phyloP scores from a whole-genome alignment of 805 yeast genomes.

The Danielia reshetovae region DNA sequence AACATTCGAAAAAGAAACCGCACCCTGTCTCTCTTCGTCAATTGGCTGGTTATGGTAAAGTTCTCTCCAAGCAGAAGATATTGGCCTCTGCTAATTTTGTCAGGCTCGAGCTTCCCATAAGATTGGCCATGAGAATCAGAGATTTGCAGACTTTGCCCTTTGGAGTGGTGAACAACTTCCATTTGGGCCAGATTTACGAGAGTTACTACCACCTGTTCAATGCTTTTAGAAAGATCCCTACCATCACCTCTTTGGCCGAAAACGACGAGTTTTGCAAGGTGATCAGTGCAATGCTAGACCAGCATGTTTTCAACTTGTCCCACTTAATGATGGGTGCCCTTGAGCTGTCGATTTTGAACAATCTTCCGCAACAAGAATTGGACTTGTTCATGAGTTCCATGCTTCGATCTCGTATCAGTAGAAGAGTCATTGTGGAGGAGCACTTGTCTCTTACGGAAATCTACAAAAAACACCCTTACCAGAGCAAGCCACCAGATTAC shows the following conservation, averaged over 20 bases:
- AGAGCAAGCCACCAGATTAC: constrained; percentile 49
- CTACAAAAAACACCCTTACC: constrained; percentile 46
- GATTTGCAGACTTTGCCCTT: constrained; percentile 82
- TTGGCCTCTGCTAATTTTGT: constrained; percentile 86
- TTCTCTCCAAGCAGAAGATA: constrained; percentile 70
- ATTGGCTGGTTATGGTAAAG: constrained; percentile 83
- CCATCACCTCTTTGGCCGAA: constrained; percentile 65
- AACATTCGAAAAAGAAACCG: constrained; percentile 62
- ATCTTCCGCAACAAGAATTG: constrained; percentile 57
- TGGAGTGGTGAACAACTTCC: constrained; percentile 79
- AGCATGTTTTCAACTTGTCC: constrained; percentile 78
- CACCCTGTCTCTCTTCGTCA: constrained; percentile 90
- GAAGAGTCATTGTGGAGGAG: constrained; percentile 89
- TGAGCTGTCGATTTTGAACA: constrained; percentile 62
- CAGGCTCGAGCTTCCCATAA: constrained; percentile 74
- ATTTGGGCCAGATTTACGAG: constrained; percentile 83
- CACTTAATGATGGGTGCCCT: constrained; percentile 91
- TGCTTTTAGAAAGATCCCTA: constrained; percentile 69
- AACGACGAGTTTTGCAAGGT: constrained; percentile 69
- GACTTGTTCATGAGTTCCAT: constrained; percentile 74
- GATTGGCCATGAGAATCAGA: constrained; percentile 75
- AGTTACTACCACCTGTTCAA: constrained; percentile 86
- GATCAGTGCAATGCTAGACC: constrained; percentile 63
- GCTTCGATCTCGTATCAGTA: constrained; percentile 79
- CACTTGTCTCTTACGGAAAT: constrained; percentile 76